These are phyloP conservation scores for Phytophthora brassicae DNA, from an alignment of 352 stramenopile species.

Conservation along the genomic window DNA sequence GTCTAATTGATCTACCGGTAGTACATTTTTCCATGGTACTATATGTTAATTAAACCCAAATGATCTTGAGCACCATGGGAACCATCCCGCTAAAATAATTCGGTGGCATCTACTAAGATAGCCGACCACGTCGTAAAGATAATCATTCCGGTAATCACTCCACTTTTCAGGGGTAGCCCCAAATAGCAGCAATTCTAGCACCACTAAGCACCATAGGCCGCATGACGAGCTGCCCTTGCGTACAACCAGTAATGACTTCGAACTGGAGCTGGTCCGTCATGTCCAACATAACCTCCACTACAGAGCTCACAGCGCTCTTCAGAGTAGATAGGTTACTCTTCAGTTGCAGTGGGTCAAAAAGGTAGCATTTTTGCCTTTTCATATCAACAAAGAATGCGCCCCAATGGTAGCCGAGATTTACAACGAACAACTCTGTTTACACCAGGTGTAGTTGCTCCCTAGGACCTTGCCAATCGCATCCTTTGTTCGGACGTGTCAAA, in stretches of 20 bases:
- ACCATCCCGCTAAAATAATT: too few relatives aligned
- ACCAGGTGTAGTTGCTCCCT: not conserved
- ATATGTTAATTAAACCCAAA: too few relatives aligned
- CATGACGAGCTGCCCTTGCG: not conserved
- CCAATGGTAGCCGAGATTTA: conserved; percentile 12
- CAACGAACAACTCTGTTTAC: not conserved
- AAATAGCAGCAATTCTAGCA: conserved; percentile 13
- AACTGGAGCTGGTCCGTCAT: not conserved
- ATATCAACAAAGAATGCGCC: conserved; percentile 3
- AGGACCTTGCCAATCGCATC: not conserved
- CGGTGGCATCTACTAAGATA: not conserved
- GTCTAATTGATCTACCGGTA: too few relatives aligned
- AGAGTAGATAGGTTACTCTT: not conserved
- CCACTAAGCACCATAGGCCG: conserved; percentile 9
- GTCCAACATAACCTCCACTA: not conserved
- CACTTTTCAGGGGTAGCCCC: conserved; percentile 6
- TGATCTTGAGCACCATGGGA: too few relatives aligned
- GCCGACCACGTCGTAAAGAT: not conserved
- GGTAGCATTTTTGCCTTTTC: not conserved
- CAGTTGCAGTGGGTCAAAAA: conserved; percentile 8
- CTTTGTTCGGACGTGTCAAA: conserved; percentile 8
- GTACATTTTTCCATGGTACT: too few relatives aligned
- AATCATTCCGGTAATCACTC: conserved; percentile 6
- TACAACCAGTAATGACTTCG: not conserved
- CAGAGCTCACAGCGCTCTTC: not conserved